Conservation (phyloP, 768 basidiomycete species). For the Amanita phalloides region DNA sequence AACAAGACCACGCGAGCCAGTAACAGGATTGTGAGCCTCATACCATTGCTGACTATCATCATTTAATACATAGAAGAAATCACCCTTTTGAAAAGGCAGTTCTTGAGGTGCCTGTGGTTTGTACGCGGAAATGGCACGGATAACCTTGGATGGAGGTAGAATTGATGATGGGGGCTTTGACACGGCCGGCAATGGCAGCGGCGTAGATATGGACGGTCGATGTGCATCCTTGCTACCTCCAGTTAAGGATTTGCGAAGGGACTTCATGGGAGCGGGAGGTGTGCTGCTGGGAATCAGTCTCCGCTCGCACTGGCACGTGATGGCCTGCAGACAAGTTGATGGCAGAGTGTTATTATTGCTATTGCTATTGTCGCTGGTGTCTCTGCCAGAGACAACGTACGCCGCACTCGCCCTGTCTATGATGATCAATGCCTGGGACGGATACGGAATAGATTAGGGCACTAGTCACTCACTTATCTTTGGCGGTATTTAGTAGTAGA, state of each 20-base stretch:
- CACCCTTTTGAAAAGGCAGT: constrained; percentile 85
- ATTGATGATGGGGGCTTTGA: constrained; percentile 64
- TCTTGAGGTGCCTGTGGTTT: constrained; percentile 69
- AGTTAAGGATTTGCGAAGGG: constrained; percentile 73
- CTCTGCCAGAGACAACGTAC: not conserved
- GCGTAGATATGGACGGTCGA: constrained; percentile 60
- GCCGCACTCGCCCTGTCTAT: not conserved
- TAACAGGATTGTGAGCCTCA: constrained; percentile 90
- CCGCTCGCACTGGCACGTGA: not conserved
- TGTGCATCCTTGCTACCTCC: constrained; percentile 39
- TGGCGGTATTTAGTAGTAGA: not conserved
- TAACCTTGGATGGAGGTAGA: constrained; percentile 89
- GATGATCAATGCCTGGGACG: not conserved
- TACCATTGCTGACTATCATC: constrained; percentile 71
- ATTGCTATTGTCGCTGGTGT: not conserved
- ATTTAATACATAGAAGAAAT: constrained; percentile 93
- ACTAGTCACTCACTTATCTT: not conserved
- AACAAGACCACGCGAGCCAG: constrained; percentile 85
- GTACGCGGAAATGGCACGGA: constrained; percentile 68
- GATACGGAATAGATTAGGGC: not conserved
- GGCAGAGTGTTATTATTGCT: too few species aligned
- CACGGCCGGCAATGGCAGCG: constrained; percentile 52
- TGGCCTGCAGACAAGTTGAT: not conserved
- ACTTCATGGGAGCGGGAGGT: constrained; percentile 45
- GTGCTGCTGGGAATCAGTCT: not conserved